A percentile compares a stretch with the other conserved stretches of the same genome.
Conservation (phyloP, 2,329 filamentous ascomycete species). For the Mycogone perniciosa region DNA sequence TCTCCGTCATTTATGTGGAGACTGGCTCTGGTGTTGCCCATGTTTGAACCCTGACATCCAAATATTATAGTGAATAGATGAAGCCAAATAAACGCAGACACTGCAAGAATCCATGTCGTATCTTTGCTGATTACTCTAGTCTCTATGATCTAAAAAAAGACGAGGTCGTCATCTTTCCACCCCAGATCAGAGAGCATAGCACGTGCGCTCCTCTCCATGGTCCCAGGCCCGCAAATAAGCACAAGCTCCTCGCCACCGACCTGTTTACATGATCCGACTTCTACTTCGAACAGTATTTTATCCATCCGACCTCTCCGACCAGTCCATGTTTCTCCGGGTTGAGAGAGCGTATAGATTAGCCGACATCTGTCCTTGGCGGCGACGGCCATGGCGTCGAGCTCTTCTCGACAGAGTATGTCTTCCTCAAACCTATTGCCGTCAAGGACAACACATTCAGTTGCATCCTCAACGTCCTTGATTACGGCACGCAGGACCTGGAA, state of each 20-base stretch:
- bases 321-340: conserved; percentile 57
- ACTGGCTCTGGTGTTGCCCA: no score
- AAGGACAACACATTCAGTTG: conserved; percentile 64
- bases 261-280: neutral
- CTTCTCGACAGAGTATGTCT: conserved; percentile 68
- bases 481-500: conserved; percentile 75
- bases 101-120: no score
- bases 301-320: conserved; percentile 64
- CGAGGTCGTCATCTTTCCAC: neutral
- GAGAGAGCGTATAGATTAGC: conserved; percentile 63
- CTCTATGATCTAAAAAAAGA: neutral
- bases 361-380: conserved; percentile 51
- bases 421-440: conserved; percentile 71
- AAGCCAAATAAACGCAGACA: no score
- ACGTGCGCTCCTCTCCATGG: conserved; percentile 63
- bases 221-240: conserved; percentile 70
- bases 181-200: conserved; percentile 31
- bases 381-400: conserved; percentile 36
- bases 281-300: neutral
- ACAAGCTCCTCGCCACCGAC: neutral
- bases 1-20: no score
- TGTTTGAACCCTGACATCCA: no score
- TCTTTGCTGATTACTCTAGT: no score
- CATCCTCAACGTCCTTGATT: conserved; percentile 55
- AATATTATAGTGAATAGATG: no score